Conservation (phyloP, 257 asterid species). For the Mitragyna speciosa region DNA sequence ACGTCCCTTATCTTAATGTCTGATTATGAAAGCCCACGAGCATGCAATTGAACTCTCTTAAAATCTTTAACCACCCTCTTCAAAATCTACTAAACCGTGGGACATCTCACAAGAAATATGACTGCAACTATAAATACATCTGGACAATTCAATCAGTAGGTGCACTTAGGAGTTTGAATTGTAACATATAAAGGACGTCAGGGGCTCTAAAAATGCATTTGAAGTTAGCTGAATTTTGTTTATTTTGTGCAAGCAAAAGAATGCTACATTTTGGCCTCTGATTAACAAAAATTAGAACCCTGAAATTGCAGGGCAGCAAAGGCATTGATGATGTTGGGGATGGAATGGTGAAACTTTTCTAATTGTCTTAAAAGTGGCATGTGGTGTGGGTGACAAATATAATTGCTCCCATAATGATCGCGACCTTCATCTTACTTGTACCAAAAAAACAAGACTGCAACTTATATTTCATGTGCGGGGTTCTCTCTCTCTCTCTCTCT, state of each 20-base stretch:
- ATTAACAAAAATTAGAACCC: neutral
- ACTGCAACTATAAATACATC: neutral
- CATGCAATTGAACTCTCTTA: neutral
- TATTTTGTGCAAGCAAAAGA: neutral
- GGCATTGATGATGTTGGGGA: conserved; percentile 14
- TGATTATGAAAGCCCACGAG: neutral
- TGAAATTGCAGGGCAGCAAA: neutral
- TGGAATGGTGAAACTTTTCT: conserved; percentile 2
- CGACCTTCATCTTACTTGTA: conserved; percentile 4
- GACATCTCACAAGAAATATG: neutral
- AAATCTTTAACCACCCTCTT: neutral
- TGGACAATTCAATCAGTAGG: conserved; percentile 1
- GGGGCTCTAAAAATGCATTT: neutral
- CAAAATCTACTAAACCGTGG: neutral
- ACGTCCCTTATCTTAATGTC: neutral
- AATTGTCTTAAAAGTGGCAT: neutral
- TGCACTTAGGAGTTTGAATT: neutral
- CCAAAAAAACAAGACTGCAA: neutral
- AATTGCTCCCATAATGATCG: conserved; percentile 4
- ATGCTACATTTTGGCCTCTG: neutral
- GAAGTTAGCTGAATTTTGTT: neutral
- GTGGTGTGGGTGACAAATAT: conserved; percentile 16
- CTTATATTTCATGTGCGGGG: neutral
- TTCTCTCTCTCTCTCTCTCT: no score
- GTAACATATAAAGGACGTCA: neutral